These are phyloP conservation scores for Pseudotsuga menziesii DNA, from an alignment of 75 land plant genomes.

Conservation along the genomic window DNA sequence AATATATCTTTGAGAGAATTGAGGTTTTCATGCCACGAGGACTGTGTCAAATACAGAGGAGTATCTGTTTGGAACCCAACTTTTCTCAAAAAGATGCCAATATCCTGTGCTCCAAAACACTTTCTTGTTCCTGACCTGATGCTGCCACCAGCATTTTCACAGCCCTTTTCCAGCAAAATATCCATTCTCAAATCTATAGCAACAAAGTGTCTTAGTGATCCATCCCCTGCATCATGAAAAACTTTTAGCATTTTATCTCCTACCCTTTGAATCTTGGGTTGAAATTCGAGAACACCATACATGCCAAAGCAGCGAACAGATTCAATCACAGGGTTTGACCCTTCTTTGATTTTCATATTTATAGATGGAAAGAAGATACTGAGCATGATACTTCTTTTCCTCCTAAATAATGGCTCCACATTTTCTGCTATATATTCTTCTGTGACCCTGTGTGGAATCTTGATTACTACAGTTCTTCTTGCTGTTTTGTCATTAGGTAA, in stretches of 20 bases:
- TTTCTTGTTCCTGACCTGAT: conserved; percentile 29
- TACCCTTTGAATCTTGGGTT: conserved; percentile 41
- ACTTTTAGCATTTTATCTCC: conserved; percentile 51
- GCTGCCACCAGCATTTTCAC: conserved; percentile 26
- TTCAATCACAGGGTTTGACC: conserved; percentile 21
- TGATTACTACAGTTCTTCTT: conserved; percentile 33
- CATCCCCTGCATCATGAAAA: conserved; percentile 46
- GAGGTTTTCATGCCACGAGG: conserved; percentile 68
- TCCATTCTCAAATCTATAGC: conserved; percentile 74
- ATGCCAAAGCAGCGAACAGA: conserved; percentile 64
- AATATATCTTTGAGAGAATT: conserved; percentile 50
- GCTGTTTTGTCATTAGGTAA: conserved; percentile 38
- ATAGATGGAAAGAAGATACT: conserved; percentile 42
- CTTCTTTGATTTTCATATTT: conserved; percentile 36
- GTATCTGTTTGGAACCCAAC: conserved; percentile 56
- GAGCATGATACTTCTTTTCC: conserved; percentile 38
- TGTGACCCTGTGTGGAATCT: conserved; percentile 52
- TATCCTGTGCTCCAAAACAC: conserved; percentile 58
- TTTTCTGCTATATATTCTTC: conserved; percentile 45
- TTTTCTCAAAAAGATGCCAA: conserved; percentile 54
- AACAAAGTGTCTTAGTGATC: conserved; percentile 47
- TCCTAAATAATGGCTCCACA: conserved; percentile 44
- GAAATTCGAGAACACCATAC: conserved; percentile 49
- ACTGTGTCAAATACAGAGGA: conserved; percentile 70
- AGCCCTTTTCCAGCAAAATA: conserved; percentile 50